Base-by-base conservation (phyloP, 1,284 basidiomycete genomes). In the Fomes fomentarius region DNA sequence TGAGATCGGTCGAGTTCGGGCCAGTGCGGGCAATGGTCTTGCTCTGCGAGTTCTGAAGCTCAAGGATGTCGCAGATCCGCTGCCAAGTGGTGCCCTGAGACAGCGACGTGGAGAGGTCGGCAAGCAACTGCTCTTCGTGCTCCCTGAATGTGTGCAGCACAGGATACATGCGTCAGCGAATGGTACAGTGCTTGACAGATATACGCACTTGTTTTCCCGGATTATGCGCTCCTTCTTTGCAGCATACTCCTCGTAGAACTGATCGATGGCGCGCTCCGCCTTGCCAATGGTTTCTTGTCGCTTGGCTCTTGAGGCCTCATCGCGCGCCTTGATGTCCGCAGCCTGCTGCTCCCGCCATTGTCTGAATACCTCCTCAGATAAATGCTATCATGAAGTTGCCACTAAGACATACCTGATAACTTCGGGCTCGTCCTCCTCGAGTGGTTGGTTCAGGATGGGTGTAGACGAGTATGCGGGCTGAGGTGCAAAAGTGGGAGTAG, bases 31-130 rank as follows among this genome's bases (percentile, higher is more conserved):
- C 89, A 65, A 95, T 84, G 0, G 96, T 98, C 80, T 98, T 99
- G 78, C 90, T 93, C 75, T 96, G 94, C 54, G 94, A 97, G 73
- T 98, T 98, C 72, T 98, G 87, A 39, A 99, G 80, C 61, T 96
- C 94, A 55, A 98, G 76, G 50, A 91, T 74, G 44, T 90, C 89
- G 68, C 89, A 90, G 67, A 99, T 96, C 25, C 96, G 88, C 64
- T 94, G 87, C 97, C 97, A 99, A 6, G 96, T 96, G 19, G 96
- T 98, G 31, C 96, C 97, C 56, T 86, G 81, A 0, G 93, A 90
- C 51, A 99, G 83, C 21, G 89, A 85, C 48, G 89, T 87, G 22
- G 85, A 84, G 55, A 95, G 78, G 40, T 80, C 76, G 26, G 87
- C 81, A 38, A 94, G 70, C 76, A 93, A 98, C 54, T 87, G 84